Evolutionary conservation across 495 filamentous ascomycete species (phyloP).

Genomic region (Aspergillus egyptiacus): DNA sequence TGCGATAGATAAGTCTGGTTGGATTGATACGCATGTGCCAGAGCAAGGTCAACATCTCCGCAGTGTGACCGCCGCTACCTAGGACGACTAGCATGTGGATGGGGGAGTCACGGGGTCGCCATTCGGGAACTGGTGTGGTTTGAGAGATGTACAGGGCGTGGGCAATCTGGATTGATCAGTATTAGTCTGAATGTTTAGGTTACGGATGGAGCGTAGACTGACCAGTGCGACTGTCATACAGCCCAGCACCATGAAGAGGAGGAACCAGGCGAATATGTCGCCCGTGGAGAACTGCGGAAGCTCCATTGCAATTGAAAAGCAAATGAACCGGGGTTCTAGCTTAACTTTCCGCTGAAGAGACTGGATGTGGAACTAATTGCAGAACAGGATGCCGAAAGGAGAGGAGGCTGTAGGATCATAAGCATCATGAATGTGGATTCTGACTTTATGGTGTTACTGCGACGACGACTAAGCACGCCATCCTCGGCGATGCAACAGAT

Average conservation of each 20-base stretch:
- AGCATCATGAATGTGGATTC: background rate
- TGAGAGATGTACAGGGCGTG: conserved; percentile 30
- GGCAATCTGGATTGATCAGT: conserved; percentile 19
- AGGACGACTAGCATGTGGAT: conserved; percentile 76
- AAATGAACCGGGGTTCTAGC: background rate
- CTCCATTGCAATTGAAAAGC: background rate
- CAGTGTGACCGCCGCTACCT: conserved; percentile 89
- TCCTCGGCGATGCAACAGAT: background rate
- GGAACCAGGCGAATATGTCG: background rate
- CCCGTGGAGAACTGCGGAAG: background rate
- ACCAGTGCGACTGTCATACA: conserved; percentile 17
- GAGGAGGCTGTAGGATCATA: background rate
- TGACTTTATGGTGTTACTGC: background rate
- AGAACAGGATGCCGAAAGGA: background rate
- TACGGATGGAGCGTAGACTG: background rate
- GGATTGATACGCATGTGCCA: conserved; percentile 39
- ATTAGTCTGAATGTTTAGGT: background rate
- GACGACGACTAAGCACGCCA: background rate
- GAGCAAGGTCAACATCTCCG: conserved; percentile 85
- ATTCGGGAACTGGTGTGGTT: conserved; percentile 27
- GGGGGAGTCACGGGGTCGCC: conserved; percentile 28
- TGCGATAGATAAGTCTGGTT: conserved; percentile 58
- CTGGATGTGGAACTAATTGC: background rate
- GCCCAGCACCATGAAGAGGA: background rate
- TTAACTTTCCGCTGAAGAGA: background rate